phyloP scores from a whole-genome alignment of 164 flowering plant species.

The Santalum album region DNA sequence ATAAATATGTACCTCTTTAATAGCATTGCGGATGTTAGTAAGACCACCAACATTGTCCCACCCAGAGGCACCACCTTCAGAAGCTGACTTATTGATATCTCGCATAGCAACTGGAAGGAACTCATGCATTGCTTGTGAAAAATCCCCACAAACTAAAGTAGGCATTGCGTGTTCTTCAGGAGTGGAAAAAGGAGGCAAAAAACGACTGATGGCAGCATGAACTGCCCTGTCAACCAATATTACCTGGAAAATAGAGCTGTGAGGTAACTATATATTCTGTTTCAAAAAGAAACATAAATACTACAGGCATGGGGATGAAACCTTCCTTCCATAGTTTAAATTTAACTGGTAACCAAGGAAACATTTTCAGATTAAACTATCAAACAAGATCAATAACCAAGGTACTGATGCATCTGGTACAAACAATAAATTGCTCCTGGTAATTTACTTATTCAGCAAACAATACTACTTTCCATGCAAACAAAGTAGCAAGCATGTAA shows the following conservation, averaged over 20 bases:
- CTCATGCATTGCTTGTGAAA: conserved; percentile 67
- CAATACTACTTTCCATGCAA: too few relatives aligned
- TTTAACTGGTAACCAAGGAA: too few relatives aligned
- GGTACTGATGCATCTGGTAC: too few relatives aligned
- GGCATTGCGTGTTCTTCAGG: conserved; percentile 25
- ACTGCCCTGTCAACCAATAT: conserved; percentile 87
- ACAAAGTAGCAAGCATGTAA: too few relatives aligned
- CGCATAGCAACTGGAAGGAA: conserved; percentile 96
- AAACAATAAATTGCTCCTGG: too few relatives aligned
- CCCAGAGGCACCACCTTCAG: conserved; percentile 74
- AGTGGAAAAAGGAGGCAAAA: conserved; percentile 29
- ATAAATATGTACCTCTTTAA: conserved; percentile 59
- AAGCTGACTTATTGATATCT: conserved; percentile 65
- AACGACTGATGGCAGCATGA: conserved; percentile 75
- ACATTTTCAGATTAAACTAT: too few relatives aligned
- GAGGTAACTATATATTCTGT: background rate
- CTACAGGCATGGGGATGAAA: too few relatives aligned
- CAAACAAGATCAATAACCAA: too few relatives aligned
- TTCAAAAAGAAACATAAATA: too few relatives aligned
- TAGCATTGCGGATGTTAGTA: conserved; percentile 51
- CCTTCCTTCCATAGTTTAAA: too few relatives aligned
- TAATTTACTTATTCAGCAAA: too few relatives aligned
- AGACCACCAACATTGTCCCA: conserved; percentile 99
- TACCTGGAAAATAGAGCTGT: conserved; percentile 38
- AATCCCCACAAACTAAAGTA: conserved; percentile 53